These are phyloP conservation scores for Monascus purpureus DNA, from an alignment of 495 filamentous ascomycete genomes.

Conservation along the genomic window DNA sequence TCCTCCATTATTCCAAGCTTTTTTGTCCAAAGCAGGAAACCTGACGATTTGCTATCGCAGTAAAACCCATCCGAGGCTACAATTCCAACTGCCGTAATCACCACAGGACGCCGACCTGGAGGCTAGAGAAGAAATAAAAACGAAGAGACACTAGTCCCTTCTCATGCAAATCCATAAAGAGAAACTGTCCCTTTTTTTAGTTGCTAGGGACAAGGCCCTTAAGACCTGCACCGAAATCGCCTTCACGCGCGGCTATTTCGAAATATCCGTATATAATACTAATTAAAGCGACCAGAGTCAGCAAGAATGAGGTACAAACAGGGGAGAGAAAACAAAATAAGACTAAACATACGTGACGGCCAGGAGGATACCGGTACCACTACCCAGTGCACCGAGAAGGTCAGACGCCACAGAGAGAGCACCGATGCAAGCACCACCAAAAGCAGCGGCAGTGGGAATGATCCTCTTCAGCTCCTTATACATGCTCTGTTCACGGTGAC, in stretches of 20 bases:
- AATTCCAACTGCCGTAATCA: too few species aligned
- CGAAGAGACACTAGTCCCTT: constrained; percentile 8
- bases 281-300: constrained; percentile 7
- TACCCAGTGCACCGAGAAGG: constrained; percentile 89
- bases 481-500: constrained; percentile 99
- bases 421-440: constrained; percentile 98
- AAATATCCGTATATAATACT: constrained; percentile 99
- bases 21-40: too few species aligned
- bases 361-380: constrained; percentile 92
- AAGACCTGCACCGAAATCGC: constrained; percentile 72
- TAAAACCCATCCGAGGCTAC: too few species aligned
- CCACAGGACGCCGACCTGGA: not conserved
- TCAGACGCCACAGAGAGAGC: constrained; percentile 91
- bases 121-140: constrained; percentile 10
- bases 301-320: constrained; percentile 1
- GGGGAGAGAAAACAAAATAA: constrained; percentile 3
- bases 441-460: constrained; percentile 94
- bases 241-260: constrained; percentile 97
- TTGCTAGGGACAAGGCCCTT: constrained; percentile 66
- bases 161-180: constrained; percentile 24
- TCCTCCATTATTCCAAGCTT: too few species aligned
- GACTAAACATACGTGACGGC: constrained; percentile 99
- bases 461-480: constrained; percentile 99
- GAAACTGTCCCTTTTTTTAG: constrained; percentile 17
- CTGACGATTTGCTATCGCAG: too few species aligned